Base-by-base conservation (phyloP, 306 rosid species). In the Macrotyloma uniflorum region DNA sequence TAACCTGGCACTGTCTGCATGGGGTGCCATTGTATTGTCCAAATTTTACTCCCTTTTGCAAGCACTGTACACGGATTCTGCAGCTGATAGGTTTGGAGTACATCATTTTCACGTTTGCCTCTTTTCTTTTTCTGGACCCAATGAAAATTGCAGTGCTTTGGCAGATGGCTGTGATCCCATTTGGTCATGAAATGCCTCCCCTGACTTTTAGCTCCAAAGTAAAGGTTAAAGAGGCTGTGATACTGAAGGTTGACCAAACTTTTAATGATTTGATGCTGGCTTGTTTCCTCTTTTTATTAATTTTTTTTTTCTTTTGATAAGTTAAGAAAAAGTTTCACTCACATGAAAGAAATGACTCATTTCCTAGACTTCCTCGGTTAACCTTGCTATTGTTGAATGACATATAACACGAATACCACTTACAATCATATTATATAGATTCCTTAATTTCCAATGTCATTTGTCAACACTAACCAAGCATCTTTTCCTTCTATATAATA, bases 191-290 rank as follows among this genome's bases (percentile, higher is more conserved):
- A 80, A 58, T 76, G 70, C 59, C 61, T 68, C 78, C 65, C 72
- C 63, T 77, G 59, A 82, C 67, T 78, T 77, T 62, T 70, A 73
- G 67, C 70, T 62, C 73, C 79, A 75, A 70, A 76, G 80, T 70
- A 79, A 85, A 85, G 78, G 76, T 57, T 79, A 85, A 83, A 79
- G 72, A 71, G 30, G 47, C 82, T 50, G 55, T 76, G 71, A 69
- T 71, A 49, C 74, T 70, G 86, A 83, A 72, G 70, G 71, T 70
- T 86, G 75, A 81, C 84, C 84, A 67, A 66, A 75, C 85, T 80
- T 84, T 83, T 83, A 54, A 80, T 81, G 86, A 83, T 83, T 76
- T 85, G 83, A 82, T 88, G 79, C 84, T 63, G 59, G 59, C 14
- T n/a, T 47, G 28, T 49, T 84, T 63, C 72, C 19, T 72, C 80